These are phyloP conservation scores for Epipyxis sp. DNA, from an alignment of 108 stramenopile species.

Conservation along the genomic window DNA sequence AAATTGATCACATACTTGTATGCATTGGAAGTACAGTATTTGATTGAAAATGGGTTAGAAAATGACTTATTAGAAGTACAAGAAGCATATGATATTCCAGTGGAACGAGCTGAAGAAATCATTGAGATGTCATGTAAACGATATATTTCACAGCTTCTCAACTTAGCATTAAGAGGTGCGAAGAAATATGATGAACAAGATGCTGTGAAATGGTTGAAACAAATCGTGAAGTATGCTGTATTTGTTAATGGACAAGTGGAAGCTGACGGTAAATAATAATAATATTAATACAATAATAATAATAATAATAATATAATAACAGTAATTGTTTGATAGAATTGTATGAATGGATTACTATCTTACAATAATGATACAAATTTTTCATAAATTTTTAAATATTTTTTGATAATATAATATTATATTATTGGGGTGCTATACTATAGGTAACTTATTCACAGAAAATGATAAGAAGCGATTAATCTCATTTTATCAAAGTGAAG, in stretches of 20 bases:
- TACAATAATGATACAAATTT: no score
- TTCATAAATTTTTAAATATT: no score
- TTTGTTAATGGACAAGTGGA: not conserved
- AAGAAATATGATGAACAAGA: not conserved
- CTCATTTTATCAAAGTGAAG: not conserved
- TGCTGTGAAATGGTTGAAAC: not conserved
- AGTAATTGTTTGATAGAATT: no score
- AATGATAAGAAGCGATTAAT: not conserved
- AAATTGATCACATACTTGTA: not conserved
- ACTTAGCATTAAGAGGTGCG: not conserved
- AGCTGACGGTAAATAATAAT: no score
- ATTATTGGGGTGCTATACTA: no score
- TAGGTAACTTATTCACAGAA: not conserved
- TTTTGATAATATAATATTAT: no score
- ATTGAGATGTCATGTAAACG: not conserved
- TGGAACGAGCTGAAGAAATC: not conserved
- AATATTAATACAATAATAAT: no score
- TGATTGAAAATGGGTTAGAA: not conserved
- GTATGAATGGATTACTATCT: no score
- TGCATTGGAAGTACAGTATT: conserved; percentile 17
- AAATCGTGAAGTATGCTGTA: not conserved
- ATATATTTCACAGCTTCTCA: not conserved
- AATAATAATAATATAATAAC: no score
- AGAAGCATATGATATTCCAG: not conserved
- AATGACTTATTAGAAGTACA: not conserved